Base-by-base conservation (phyloP, 768 basidiomycete genomes). In the Amylocystis lapponica region DNA sequence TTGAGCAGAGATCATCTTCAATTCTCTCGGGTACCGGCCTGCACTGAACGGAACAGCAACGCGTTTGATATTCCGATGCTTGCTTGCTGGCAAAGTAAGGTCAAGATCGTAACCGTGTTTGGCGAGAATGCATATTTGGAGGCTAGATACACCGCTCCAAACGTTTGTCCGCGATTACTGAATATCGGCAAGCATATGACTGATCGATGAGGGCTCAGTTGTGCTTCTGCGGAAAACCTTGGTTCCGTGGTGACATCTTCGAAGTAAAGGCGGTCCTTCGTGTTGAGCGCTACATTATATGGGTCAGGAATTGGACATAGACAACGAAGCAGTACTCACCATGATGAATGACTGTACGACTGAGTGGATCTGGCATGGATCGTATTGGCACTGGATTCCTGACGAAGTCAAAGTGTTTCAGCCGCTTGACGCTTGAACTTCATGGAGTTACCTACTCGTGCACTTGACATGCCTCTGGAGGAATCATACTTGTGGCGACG, bases 1-100 rank as follows among this genome's bases (percentile, higher is more conserved):
- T 50, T 87, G 83, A 4, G 76, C 67, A n/a, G 81, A 69, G 47
- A 87, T 86, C 81, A 84, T 84, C 64, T 80, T 82, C 47, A 86
- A 55, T 87, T 87, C 53, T 84, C 83, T 49, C 75, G 68, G 3
- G 83, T 86, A 16, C 83, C 83, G 2, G 80, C 72, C 53, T 85
- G 83, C 1, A 87, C 82, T 2, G 82, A 83, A 23, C 79, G 74
- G 64, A 86, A 86, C 37, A 86, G 63, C n/a, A 84, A 63, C 1
- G 83, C 81, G 57, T 86, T 87, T 3, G 82, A 71, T 29, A 87
- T 81, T 34, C 83, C 82, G 45, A 86, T 83, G 47, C 79, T 82
- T 2, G 83, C 82, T 71, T 86, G 83, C 55, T 83, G 81, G 53
- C 78, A 80, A 8, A 85, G 69, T 3, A 83, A 66, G 1, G 77